Percentiles rank a stretch among this genome's conserved stretches.
Conservation (phyloP, 2,329 filamentous ascomycete species). For the Cladosporium sp. region DNA sequence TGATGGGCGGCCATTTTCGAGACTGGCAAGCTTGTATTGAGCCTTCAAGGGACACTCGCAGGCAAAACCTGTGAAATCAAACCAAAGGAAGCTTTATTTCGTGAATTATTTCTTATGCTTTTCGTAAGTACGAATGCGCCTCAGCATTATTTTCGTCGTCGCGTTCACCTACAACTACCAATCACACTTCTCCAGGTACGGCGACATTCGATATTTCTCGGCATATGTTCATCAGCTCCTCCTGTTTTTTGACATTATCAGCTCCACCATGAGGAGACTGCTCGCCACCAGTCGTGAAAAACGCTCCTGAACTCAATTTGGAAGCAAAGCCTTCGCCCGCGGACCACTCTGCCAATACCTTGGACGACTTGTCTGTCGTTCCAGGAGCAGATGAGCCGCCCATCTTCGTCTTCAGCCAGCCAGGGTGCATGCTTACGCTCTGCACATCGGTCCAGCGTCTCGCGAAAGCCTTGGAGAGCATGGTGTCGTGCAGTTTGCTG, state of each 20-base stretch:
- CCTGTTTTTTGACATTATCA: slow-evolving; percentile 43
- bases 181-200: slow-evolving; percentile 8
- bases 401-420: slow-evolving; percentile 43
- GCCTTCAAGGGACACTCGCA: neutral
- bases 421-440: slow-evolving; percentile 47
- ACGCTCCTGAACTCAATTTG: slow-evolving; percentile 43
- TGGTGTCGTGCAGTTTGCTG: slow-evolving; percentile 54
- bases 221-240: slow-evolving; percentile 42
- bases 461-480: slow-evolving; percentile 55
- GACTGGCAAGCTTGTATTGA: neutral
- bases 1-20: neutral
- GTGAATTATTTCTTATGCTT: neutral
- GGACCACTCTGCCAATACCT: slow-evolving; percentile 50
- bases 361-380: slow-evolving; percentile 46
- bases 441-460: slow-evolving; percentile 44
- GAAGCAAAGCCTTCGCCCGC: slow-evolving; percentile 41
- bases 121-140: neutral
- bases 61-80: neutral
- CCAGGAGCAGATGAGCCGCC: slow-evolving; percentile 45
- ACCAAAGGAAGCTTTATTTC: neutral
- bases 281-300: slow-evolving; percentile 25
- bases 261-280: slow-evolving; percentile 31
- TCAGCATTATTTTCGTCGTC: neutral
- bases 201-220: slow-evolving; percentile 33
- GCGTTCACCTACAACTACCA: too few species aligned